Conservation (phyloP, 768 basidiomycete genomes). For the Coprinopsis sp. region DNA sequence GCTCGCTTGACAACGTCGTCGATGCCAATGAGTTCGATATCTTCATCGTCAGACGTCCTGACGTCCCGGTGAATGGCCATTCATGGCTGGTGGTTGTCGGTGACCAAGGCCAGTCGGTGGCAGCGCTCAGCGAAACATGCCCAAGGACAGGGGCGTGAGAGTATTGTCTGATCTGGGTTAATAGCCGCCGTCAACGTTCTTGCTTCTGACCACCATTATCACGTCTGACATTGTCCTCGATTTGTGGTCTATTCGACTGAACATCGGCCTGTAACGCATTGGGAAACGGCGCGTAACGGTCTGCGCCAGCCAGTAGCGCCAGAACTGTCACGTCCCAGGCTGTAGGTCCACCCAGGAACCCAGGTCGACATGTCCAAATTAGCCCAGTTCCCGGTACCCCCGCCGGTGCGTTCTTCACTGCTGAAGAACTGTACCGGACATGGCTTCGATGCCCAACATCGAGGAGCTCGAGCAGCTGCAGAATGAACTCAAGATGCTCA, state of each 20-base stretch:
- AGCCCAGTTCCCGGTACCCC: constrained; percentile 41
- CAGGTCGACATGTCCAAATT: constrained; percentile 76
- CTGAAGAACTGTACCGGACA: constrained; percentile 60
- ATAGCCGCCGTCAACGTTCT: constrained; percentile 8
- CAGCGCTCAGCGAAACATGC: constrained; percentile 5
- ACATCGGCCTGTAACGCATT: too few species aligned
- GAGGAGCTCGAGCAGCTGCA: constrained; percentile 69
- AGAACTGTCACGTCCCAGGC: too few species aligned
- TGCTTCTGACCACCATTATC: constrained; percentile 11
- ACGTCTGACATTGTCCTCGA: constrained; percentile 11
- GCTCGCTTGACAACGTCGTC: constrained; percentile 16
- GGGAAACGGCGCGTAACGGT: too few species aligned
- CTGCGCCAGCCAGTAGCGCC: too few species aligned
- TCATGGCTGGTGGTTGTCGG: constrained; percentile 18
- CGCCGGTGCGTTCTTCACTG: constrained; percentile 53
- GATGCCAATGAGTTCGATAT: constrained; percentile 34
- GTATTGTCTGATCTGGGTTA: constrained; percentile 7
- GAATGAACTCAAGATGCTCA: constrained; percentile 52
- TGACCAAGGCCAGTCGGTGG: constrained; percentile 6
- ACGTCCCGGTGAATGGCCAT: constrained; percentile 29
- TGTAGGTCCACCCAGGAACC: too few species aligned
- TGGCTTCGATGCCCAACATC: constrained; percentile 52
- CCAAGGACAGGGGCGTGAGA: constrained; percentile 17
- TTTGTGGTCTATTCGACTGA: too few species aligned
- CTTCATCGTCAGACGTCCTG: constrained; percentile 21